These are phyloP conservation scores for Sordariomycetes sp. DNA, from an alignment of 2,329 filamentous ascomycete genomes.

Conservation along the genomic window DNA sequence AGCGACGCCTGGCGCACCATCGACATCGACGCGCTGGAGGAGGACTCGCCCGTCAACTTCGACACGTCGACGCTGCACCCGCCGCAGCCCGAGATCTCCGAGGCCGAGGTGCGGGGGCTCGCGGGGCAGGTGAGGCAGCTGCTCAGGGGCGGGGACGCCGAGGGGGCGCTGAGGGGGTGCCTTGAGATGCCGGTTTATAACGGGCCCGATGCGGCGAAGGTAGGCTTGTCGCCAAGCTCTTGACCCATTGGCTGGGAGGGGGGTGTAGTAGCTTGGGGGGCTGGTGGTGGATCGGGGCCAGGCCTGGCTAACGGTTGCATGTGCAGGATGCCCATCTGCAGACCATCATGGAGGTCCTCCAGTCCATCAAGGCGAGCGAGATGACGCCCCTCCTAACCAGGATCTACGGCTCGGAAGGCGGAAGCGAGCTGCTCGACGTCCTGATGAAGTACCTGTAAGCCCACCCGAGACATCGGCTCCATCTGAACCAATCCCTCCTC, in stretches of 20 bases:
- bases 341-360: conserved; percentile 83
- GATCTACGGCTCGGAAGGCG: conserved; percentile 66
- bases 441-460: conserved; percentile 95
- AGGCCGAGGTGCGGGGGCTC: conserved; percentile 65
- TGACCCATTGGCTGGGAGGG: not conserved
- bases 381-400: conserved; percentile 81
- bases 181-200: conserved; percentile 76
- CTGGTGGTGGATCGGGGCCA: not conserved
- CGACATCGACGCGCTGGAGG: conserved; percentile 84
- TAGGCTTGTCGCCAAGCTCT: conserved; percentile 11
- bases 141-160: conserved; percentile 71
- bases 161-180: conserved; percentile 73
- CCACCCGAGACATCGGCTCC: not conserved
- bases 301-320: not conserved
- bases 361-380: conserved; percentile 90
- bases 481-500: too few relatives aligned
- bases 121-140: conserved; percentile 77
- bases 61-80: conserved; percentile 74
- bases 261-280: too few relatives aligned
- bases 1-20: conserved; percentile 70
- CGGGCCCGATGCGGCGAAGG: conserved; percentile 43
- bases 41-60: conserved; percentile 86
- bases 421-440: conserved; percentile 76
- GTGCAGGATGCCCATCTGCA: conserved; percentile 70
- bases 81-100: conserved; percentile 57